A percentile compares a stretch with the other conserved stretches of the same genome.
Conservation (phyloP, 345 rosid species). For the Eucalyptus sideroxylon region DNA sequence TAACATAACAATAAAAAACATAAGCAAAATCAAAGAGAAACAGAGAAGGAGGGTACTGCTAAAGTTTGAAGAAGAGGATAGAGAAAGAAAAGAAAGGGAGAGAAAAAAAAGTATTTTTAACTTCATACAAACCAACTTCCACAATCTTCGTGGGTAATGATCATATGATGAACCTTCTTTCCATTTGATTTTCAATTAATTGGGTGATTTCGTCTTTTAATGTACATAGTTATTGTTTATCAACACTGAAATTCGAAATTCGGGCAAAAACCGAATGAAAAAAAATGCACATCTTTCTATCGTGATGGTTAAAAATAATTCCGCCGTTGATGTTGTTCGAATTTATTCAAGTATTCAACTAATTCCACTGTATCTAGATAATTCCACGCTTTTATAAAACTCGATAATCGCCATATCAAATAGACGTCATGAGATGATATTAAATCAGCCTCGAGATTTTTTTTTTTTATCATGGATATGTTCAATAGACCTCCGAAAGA, state of each 20-base stretch:
- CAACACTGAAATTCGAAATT: not conserved
- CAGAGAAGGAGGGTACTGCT: too few relatives aligned
- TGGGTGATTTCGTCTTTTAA: not conserved
- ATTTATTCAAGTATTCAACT: not conserved
- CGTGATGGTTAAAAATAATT: not conserved
- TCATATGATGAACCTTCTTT: not conserved
- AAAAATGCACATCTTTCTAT: rapidly evolving
- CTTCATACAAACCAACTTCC: not conserved
- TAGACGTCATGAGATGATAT: rapidly evolving
- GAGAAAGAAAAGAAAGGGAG: not conserved
- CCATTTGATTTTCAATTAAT: not conserved
- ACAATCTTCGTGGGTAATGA: not conserved
- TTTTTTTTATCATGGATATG: not conserved
- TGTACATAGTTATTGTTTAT: not conserved
- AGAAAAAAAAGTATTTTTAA: too few relatives aligned
- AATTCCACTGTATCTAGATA: not conserved
- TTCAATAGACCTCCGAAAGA: not conserved
- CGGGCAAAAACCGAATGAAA: not conserved
- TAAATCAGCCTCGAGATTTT: rapidly evolving
- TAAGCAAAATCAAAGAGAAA: not conserved
- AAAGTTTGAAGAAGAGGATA: not conserved
- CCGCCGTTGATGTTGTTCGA: rapidly evolving
- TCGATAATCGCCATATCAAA: rapidly evolving
- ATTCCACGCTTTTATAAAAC: not conserved
- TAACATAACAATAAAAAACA: not conserved